Evolutionary conservation across 352 stramenopile genomes (phyloP).

Genomic region (Phytophthora foliorum): DNA sequence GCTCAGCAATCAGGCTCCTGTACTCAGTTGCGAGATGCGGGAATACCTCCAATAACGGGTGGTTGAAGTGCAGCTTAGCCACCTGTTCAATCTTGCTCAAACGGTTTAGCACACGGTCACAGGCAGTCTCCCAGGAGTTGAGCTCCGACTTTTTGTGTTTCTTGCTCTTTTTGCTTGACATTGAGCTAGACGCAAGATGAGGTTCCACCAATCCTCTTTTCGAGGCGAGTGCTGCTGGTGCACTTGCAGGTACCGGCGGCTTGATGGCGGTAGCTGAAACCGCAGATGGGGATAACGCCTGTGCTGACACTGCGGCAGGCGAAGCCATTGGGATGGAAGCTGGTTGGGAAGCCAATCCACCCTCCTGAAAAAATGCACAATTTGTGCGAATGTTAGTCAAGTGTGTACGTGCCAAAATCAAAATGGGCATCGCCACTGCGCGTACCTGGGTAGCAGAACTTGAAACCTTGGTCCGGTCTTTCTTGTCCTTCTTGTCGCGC

Average conservation of each 20-base stretch:
- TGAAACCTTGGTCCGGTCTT: slow-evolving; percentile 49
- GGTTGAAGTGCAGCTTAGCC: slow-evolving; percentile 82
- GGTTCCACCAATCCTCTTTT: slow-evolving; percentile 49
- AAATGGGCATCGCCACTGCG: neutral
- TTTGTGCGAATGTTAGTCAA: slow-evolving; percentile 1
- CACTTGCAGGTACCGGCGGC: slow-evolving; percentile 6
- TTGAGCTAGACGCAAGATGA: slow-evolving; percentile 33
- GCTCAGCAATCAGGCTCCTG: slow-evolving; percentile 67
- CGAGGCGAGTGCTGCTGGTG: slow-evolving; percentile 29
- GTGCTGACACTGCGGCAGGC: neutral
- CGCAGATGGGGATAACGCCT: neutral
- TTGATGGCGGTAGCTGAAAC: slow-evolving; percentile 3
- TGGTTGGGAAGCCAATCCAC: slow-evolving; percentile 1
- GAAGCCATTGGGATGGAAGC: neutral
- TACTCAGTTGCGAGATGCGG: slow-evolving; percentile 79
- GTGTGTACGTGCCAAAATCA: neutral
- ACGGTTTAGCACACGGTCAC: slow-evolving; percentile 76
- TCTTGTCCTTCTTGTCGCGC: slow-evolving; percentile 66
- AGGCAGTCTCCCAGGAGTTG: slow-evolving; percentile 73
- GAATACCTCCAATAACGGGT: slow-evolving; percentile 79
- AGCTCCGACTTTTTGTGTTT: slow-evolving; percentile 86
- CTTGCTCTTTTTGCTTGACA: slow-evolving; percentile 65
- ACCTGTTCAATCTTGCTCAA: slow-evolving; percentile 86
- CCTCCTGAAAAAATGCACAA: slow-evolving; percentile 23
- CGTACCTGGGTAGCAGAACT: slow-evolving; percentile 36